Evolutionary conservation across 2,329 filamentous ascomycete species (phyloP), one percentile per base, ranked within the genome.

Genomic region (Clarireedia paspali): DNA sequence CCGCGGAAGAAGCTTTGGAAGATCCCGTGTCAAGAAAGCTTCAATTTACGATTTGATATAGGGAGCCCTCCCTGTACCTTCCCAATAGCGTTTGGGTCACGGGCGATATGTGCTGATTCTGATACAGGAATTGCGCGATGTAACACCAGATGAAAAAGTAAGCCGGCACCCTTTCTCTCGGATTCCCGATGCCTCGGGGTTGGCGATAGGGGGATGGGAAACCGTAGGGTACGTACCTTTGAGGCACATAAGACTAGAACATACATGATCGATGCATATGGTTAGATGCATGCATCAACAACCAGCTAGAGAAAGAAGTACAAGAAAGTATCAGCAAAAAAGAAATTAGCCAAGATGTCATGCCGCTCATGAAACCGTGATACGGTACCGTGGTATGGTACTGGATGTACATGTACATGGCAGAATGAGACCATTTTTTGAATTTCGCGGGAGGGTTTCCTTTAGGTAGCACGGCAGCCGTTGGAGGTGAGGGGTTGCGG

Each of bases 381-480:
- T 44, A 38, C 38, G n/a, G 20, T 36, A 40, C 38, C 20, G 30
- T 52, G 44, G 42, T 20, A 40, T 15, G 51, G 52, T 48, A 24
- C 24, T 24, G 15, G 34, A 46, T 27, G 26, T 27, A 53, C 51
- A 49, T 42, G 42, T 20, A 30, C 42, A 45, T 45, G 42, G 42
- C 7, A 23, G 15, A 36, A 44, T 36, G 36, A 50, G 52, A 36
- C 46, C 52, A 50, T 46, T 44, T 55, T 44, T 44, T 49, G n/a
- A 17, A 40, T 27, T 24, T 42, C 14, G 52, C 24, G 15, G 12
- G 20, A 27, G 7, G 50, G 30, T 26, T 38, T 9, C 20, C 17
- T 54, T 27, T 36, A 24, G 52, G 52, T 49, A 36, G 40, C 46
- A 55, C 53, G 38, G 46, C 53, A 50, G 46, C 53, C 53, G 53